Conservation (phyloP, 257 asterid genomes). For the Jasminum sambac region DNA sequence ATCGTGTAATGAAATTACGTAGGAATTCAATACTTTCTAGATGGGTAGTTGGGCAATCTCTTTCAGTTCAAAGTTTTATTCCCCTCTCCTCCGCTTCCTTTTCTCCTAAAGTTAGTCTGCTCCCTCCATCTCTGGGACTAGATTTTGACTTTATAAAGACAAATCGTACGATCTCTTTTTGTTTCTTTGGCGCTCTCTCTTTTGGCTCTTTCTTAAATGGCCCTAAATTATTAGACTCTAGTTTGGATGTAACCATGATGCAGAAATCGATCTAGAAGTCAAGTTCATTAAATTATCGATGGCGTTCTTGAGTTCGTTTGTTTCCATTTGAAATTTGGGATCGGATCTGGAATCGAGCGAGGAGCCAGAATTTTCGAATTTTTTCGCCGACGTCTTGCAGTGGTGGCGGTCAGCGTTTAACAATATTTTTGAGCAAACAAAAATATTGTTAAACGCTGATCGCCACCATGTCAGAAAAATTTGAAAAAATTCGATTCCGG, state of each 20-base stretch:
- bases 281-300: too few species aligned
- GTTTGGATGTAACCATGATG: background rate
- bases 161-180: slow-evolving; percentile 2
- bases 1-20: background rate
- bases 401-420: too few species aligned
- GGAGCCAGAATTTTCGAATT: too few species aligned
- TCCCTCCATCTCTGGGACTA: background rate
- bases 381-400: too few species aligned
- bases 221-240: background rate
- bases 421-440: too few species aligned
- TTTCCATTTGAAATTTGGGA: too few species aligned
- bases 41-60: background rate
- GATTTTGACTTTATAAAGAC: background rate
- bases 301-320: too few species aligned
- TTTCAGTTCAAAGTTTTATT: slow-evolving; percentile 5
- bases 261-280: too few species aligned
- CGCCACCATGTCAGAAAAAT: too few species aligned
- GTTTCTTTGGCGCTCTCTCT: background rate
- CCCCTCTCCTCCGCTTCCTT: background rate
- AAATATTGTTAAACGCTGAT: too few species aligned
- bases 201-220: background rate
- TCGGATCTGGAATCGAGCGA: too few species aligned
- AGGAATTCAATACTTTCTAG: background rate
- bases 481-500: too few species aligned
- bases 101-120: slow-evolving; percentile 5